Base-by-base conservation (phyloP, 768 basidiomycete species). In the Mycena filopes region DNA sequence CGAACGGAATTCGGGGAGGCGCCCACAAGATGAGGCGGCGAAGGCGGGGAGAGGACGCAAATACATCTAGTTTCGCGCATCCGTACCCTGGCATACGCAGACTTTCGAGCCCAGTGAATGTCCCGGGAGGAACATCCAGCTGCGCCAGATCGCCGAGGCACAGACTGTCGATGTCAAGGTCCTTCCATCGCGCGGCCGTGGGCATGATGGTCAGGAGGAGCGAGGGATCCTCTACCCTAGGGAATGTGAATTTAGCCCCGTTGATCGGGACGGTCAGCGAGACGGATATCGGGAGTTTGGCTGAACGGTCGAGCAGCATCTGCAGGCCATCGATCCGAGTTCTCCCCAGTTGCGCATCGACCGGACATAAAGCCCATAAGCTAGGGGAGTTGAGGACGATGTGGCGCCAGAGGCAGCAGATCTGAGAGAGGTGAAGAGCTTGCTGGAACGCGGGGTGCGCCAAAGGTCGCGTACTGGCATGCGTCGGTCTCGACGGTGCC, bases 331-430 rank as follows among this genome's bases (percentile, higher is more conserved):
- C 25, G 2, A 11, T 18, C 25, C 28, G 1, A 45, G 25, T 43
- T 23, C 10, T 31, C n/a, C 21, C 41, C 23, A 48, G 23, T 13
- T 18, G 51, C 43, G 54, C 42, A 20, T 47, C 45, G 25, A 61
- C 23, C 13, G 18, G 33, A 2, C 51, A 26, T 20, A 16, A n/a
- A 10, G 40, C 13, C 60, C 60, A 61, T 9, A 61, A 11, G 42
- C 40, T 36, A 6, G 60, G 60, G 9, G 60, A 46, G 42, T 33
- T 23, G 45, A 31, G 26, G 23, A 61, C 42, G 0, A 61, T 61
- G 23, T 33, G n/a, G 42, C 60, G 21, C 60, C 60, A 61, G 6
- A 25, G 26, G 3, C 41, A 29, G 46, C 60, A 61, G 43, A 61
- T 43, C 20, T 61, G 50, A 8, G 60, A 53, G 7, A 61, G 42